A percentile compares a stretch with the other conserved stretches of the same genome.
phyloP scores from a whole-genome alignment of 2,329 filamentous ascomycete species.

The Neurospora sp. region DNA sequence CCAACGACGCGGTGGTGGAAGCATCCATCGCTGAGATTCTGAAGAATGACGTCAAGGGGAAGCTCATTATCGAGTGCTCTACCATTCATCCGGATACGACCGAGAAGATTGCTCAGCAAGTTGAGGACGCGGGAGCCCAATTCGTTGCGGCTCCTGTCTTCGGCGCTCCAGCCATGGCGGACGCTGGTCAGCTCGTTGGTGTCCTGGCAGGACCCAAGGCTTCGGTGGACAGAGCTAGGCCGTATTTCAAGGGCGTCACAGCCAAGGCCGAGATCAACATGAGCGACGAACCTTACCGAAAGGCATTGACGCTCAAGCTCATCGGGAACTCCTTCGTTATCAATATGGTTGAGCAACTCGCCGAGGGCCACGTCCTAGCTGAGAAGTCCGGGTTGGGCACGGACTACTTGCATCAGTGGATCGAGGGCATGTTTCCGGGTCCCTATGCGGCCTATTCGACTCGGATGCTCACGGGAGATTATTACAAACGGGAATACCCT shows the following conservation, averaged over 20 bases:
- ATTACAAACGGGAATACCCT: slow-evolving; percentile 67
- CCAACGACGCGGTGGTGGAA: slow-evolving; percentile 66
- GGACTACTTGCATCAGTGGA: slow-evolving; percentile 59
- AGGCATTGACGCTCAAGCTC: slow-evolving; percentile 65
- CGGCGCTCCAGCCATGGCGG: slow-evolving; percentile 61
- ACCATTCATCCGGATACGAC: slow-evolving; percentile 81
- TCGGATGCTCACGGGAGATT: slow-evolving; percentile 67
- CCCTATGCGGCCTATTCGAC: slow-evolving; percentile 65
- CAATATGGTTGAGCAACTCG: slow-evolving; percentile 70
- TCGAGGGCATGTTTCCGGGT: slow-evolving; percentile 66
- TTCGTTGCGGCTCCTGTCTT: slow-evolving; percentile 69
- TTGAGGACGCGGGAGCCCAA: slow-evolving; percentile 51
- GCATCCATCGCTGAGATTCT: slow-evolving; percentile 50
- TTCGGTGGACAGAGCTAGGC: slow-evolving; percentile 54
- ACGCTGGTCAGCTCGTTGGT: slow-evolving; percentile 59
- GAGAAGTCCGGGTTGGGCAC: slow-evolving; percentile 72
- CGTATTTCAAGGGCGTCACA: slow-evolving; percentile 66
- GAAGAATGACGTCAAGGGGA: slow-evolving; percentile 48
- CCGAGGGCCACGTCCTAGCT: slow-evolving; percentile 68
- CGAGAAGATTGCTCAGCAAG: slow-evolving; percentile 49
- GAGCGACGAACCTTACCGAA: slow-evolving; percentile 55
- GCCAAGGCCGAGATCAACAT: slow-evolving; percentile 62
- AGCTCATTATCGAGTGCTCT: slow-evolving; percentile 79
- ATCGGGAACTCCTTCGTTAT: slow-evolving; percentile 82
- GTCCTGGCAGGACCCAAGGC: slow-evolving; percentile 58